Conservation (phyloP, 2,329 filamentous ascomycete genomes). For the Zymoseptoria crescenta region DNA sequence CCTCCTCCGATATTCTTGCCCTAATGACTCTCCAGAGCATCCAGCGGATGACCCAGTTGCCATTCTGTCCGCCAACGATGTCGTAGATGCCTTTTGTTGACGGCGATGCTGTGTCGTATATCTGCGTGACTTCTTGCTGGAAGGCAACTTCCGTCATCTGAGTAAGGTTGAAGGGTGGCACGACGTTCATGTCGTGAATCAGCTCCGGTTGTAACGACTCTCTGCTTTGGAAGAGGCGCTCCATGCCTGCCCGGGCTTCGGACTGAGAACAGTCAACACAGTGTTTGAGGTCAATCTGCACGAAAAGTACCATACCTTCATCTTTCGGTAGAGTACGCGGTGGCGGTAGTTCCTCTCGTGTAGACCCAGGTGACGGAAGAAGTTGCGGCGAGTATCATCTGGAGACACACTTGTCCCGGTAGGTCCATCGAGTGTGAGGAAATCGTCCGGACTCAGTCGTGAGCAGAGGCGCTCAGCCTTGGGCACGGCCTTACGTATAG, state of each 20-base stretch:
- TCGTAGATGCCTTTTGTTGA: slow-evolving; percentile 16
- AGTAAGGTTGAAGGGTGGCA: slow-evolving; percentile 10
- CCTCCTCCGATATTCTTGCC: slow-evolving; percentile 2
- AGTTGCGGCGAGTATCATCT: slow-evolving; percentile 13
- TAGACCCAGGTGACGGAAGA: slow-evolving; percentile 15
- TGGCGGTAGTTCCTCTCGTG: slow-evolving; percentile 13
- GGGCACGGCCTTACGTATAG: neutral
- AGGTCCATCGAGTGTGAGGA: slow-evolving; percentile 5
- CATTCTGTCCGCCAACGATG: slow-evolving; percentile 8
- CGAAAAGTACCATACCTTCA: slow-evolving; percentile 9
- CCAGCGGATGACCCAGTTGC: slow-evolving; percentile 19
- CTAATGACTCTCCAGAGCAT: slow-evolving; percentile 18
- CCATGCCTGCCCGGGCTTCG: slow-evolving; percentile 16
- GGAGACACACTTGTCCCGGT: slow-evolving; percentile 4
- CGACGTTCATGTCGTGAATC: slow-evolving; percentile 8
- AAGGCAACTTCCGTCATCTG: slow-evolving; percentile 17
- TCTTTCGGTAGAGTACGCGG: slow-evolving; percentile 11
- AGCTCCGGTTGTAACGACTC: slow-evolving; percentile 11
- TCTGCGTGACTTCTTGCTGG: slow-evolving; percentile 11
- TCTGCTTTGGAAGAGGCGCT: slow-evolving; percentile 12
- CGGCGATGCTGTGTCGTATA: slow-evolving; percentile 11
- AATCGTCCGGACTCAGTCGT: slow-evolving; percentile 8
- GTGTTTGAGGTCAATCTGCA: neutral
- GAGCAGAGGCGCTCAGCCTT: slow-evolving; percentile 1
- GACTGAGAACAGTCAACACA: slow-evolving; percentile 1